These are phyloP conservation scores for Tricholoma flavovirens DNA, from an alignment of 768 basidiomycete species.

Conservation along the genomic window DNA sequence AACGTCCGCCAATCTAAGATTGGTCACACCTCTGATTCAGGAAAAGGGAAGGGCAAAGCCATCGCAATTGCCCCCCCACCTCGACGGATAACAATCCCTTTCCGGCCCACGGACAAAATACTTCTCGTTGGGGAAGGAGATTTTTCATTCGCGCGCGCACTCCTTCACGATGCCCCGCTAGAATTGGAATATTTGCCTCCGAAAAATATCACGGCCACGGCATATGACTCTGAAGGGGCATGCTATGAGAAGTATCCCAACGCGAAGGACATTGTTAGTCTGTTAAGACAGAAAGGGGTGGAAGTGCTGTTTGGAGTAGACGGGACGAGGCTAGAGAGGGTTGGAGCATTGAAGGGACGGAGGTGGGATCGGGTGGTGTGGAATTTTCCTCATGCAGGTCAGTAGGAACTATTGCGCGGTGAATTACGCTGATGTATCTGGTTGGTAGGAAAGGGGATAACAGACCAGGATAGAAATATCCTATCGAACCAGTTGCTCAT, in stretches of 20 bases:
- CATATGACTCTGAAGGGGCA: constrained; percentile 73
- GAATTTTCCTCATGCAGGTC: constrained; percentile 97
- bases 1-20: constrained; percentile 7
- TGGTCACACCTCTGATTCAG: background rate
- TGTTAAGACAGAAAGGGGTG: constrained; percentile 53
- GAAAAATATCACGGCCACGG: constrained; percentile 74
- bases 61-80: constrained; percentile 21
- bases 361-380: constrained; percentile 80
- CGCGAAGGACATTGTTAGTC: constrained; percentile 50
- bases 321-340: constrained; percentile 69
- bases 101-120: constrained; percentile 57
- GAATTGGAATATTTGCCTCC: constrained; percentile 50
- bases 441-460: constrained; percentile 72
- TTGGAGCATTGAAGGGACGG: constrained; percentile 48
- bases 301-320: constrained; percentile 79
- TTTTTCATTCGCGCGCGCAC: constrained; percentile 83
- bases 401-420: constrained; percentile 14
- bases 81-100: constrained; percentile 54
- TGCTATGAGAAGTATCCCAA: constrained; percentile 84
- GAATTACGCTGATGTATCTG: constrained; percentile 4
- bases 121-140: constrained; percentile 91
- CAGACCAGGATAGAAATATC: constrained; percentile 92
- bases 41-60: constrained; percentile 35
- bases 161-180: constrained; percentile 47
- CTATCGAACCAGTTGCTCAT: constrained; percentile 82